Conservation (phyloP, 2,329 filamentous ascomycete species). For the Aspergillus neotritici region DNA sequence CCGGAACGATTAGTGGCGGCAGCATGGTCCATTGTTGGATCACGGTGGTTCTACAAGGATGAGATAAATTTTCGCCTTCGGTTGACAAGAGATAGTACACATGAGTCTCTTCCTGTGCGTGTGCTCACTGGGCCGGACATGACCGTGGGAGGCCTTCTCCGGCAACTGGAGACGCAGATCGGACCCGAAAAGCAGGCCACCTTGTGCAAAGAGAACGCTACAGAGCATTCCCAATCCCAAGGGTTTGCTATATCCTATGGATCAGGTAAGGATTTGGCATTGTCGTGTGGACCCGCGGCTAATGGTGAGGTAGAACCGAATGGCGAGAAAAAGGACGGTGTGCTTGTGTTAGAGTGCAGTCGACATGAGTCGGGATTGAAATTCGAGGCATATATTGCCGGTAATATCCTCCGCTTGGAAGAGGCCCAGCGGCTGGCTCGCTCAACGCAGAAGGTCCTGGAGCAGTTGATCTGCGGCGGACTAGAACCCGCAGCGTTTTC, state of each 20-base stretch:
- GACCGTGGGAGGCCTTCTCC: no score
- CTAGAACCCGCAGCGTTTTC: background rate
- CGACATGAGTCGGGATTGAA: background rate
- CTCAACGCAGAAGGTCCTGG: background rate
- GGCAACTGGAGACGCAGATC: no score
- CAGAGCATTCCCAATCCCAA: no score
- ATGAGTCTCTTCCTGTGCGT: background rate
- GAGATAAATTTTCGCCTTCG: background rate
- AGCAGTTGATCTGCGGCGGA: background rate
- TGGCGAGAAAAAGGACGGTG: no score
- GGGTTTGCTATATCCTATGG: no score
- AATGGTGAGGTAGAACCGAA: no score
- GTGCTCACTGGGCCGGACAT: no score
- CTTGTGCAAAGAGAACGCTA: no score
- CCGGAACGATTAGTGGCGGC: background rate
- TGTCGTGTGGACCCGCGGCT: no score
- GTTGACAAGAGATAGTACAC: background rate
- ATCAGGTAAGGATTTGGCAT: no score
- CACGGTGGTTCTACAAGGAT: background rate
- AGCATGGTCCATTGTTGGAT: background rate
- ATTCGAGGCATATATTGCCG: background rate
- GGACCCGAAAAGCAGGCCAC: no score
- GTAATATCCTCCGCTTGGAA: background rate
- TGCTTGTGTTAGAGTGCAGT: background rate
- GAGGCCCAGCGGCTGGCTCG: background rate